Base-by-base conservation (phyloP, 352 stramenopile genomes). In the Globisporangium carolinianum region DNA sequence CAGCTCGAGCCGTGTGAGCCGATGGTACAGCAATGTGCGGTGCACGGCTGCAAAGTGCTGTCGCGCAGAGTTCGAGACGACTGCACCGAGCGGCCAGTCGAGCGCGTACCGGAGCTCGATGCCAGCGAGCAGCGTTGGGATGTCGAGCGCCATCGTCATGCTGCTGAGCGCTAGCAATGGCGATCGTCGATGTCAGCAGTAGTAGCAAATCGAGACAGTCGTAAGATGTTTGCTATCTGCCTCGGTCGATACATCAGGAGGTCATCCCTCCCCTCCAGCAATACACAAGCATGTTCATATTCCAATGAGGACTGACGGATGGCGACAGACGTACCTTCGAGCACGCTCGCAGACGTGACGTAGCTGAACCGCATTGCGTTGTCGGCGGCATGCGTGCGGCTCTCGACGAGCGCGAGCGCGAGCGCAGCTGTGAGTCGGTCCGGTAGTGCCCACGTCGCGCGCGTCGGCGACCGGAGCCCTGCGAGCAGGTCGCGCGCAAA, bases 401-500 rank as follows among this genome's bases (percentile, higher is more conserved):
- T 69, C 47, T 91, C 81, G 17, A 82, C 69, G 71, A 91, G 83
- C 4, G 79, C 75, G 10, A 88, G 53, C 5, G 63, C 68, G 5
- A 91, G 65, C 60, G 69, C 73, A 8, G 72, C 80, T 6, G 70
- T 78, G 39, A 89, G 60, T 0, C 69, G 73, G 10, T 64, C 76
- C 41, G 71, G 68, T 11, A 82, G 15, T 14, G 68, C 76, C 66
- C 76, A 82, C 32, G 76, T 71, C 3, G 76, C 62, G 8, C 78
- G 75, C 55, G 65, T 68, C 24, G 62, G n/a, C 4, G 75, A 81
- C n/a, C 61, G 62, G 36, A 88, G 57, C 36, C 73, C 68, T 11
- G 47, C 47, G 36, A 85, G 60, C 0, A 92, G 66, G 53, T 92
- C 79, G 1, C 75, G 78, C 18, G 69, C 68, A 35, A 92, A 87